Percentiles rank a stretch among this genome's conserved stretches.
phyloP scores from a whole-genome alignment of 768 basidiomycete genomes.

The Suillus discolor region DNA sequence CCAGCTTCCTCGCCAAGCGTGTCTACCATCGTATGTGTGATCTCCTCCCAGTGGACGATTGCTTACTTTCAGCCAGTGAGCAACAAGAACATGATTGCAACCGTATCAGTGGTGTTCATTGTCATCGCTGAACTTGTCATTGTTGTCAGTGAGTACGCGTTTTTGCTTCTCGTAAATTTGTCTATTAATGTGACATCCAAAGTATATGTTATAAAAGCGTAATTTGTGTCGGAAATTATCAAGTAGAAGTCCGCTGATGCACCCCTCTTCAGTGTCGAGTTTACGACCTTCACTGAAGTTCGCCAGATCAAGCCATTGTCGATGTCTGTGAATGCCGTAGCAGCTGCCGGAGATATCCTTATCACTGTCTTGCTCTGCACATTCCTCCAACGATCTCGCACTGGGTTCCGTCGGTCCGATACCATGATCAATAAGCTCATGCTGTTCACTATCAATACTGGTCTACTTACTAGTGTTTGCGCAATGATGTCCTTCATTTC shows the following conservation, averaged over 20 bases:
- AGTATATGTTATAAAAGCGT: constrained; percentile 39
- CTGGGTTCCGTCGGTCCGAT: constrained; percentile 51
- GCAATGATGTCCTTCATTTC: constrained; percentile 55
- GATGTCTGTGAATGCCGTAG: constrained; percentile 52
- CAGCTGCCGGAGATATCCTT: constrained; percentile 45
- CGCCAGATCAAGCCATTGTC: constrained; percentile 48
- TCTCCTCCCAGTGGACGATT: not conserved
- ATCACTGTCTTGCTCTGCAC: constrained; percentile 46
- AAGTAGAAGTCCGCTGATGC: not conserved
- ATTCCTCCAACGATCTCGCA: constrained; percentile 44
- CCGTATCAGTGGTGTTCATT: constrained; percentile 33
- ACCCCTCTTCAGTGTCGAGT: constrained; percentile 35
- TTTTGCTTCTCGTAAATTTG: not conserved
- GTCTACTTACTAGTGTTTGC: constrained; percentile 38
- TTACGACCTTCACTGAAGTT: constrained; percentile 46
- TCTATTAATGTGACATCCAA: constrained; percentile 4
- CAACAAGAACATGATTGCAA: constrained; percentile 43
- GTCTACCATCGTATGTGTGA: constrained; percentile 42
- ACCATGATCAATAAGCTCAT: constrained; percentile 52
- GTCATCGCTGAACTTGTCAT: constrained; percentile 41
- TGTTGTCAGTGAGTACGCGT: constrained; percentile 28
- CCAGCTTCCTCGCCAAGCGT: constrained; percentile 46
- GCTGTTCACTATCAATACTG: constrained; percentile 45
- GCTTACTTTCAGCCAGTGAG: constrained; percentile 39
- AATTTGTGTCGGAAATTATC: constrained; percentile 15